phyloP scores from a whole-genome alignment of 2,329 filamentous ascomycete genomes.

The Aureobasidium subglaciale region DNA sequence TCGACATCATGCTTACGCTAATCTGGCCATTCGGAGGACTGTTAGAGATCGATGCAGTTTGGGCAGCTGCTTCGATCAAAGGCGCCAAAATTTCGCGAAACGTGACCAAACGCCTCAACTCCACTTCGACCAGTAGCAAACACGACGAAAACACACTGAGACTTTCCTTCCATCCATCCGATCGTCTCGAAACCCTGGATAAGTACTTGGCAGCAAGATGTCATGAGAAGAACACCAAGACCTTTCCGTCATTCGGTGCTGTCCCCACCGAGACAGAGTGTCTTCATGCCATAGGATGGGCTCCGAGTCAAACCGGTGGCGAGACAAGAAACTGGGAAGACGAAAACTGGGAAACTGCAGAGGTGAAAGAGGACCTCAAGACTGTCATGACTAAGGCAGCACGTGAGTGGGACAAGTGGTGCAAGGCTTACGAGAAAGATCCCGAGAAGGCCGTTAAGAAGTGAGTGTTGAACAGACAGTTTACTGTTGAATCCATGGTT shows the following conservation, averaged over 20 bases:
- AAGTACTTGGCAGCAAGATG: constrained; percentile 35
- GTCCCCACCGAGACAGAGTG: constrained; percentile 34
- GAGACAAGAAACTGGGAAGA: constrained; percentile 37
- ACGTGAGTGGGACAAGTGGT: constrained; percentile 36
- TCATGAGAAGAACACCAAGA: constrained; percentile 29
- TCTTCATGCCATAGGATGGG: constrained; percentile 39
- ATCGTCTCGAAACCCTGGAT: constrained; percentile 31
- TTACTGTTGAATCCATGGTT: too few species aligned
- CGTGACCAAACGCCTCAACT: constrained; percentile 33
- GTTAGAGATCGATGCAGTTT: constrained; percentile 30
- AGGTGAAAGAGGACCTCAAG: constrained; percentile 37
- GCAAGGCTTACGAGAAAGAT: constrained; percentile 31
- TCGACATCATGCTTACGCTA: constrained; percentile 30
- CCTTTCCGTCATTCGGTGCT: constrained; percentile 28
- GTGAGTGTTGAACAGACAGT: constrained; percentile 17
- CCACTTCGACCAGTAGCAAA: constrained; percentile 20
- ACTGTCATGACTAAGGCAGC: constrained; percentile 34
- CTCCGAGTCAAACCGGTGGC: constrained; percentile 28
- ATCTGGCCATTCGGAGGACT: constrained; percentile 34
- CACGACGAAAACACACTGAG: constrained; percentile 28
- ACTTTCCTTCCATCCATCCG: constrained; percentile 31
- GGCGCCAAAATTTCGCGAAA: constrained; percentile 36
- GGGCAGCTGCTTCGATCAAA: constrained; percentile 38
- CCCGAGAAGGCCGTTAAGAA: constrained; percentile 35
- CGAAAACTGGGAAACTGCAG: constrained; percentile 36